Base-by-base conservation (phyloP, 306 rosid genomes). In the Trichosanthes cucumerina region DNA sequence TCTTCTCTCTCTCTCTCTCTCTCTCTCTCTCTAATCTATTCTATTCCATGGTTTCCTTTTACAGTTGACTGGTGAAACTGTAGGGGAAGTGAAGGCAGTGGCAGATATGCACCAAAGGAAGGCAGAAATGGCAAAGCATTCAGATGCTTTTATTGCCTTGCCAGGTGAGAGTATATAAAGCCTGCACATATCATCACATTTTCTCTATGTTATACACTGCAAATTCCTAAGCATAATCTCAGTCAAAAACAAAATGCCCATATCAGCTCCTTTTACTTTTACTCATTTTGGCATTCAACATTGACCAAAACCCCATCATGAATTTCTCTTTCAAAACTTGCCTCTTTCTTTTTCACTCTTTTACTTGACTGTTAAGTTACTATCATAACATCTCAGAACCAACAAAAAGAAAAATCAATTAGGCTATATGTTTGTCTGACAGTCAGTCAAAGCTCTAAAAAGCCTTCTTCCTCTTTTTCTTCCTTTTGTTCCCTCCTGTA, bases 41-140 rank as follows among this genome's bases (percentile, higher is more conserved):
- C 63, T 81, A 69, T 66, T 65, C 76, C 73, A 71, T 80, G 82
- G 60, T 74, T 50, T 82, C 69, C 80, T 81, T 88, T 83, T 83
- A 85, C 90, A 95, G 99, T 82, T 95, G 80, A 95, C 97, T 85
- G 97, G 99, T 65, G 99, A 89, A 88, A 92, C 98, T 76, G 93
- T 92, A 79, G 98, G 98, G 82, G 98, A 95, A 81, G 96, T 95
- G 87, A 95, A 95, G 82, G 92, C 99, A 73, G 99, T 92, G 56
- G 97, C 97, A 77, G 99, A 89, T 83, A 95, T 95, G 97, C 99
- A 95, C 78, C 97, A 92, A 88, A 91, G 99, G 82, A 95, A 95
- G 83, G 99, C 97, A 81, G 99, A 95, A 89, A 95, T 95, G 99
- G 96, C 97, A 65, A 88, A 79, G 92, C 99, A 92, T 83, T 95